phyloP scores from a whole-genome alignment of 352 stramenopile genomes.

The Peronosclerospora sorghi region DNA sequence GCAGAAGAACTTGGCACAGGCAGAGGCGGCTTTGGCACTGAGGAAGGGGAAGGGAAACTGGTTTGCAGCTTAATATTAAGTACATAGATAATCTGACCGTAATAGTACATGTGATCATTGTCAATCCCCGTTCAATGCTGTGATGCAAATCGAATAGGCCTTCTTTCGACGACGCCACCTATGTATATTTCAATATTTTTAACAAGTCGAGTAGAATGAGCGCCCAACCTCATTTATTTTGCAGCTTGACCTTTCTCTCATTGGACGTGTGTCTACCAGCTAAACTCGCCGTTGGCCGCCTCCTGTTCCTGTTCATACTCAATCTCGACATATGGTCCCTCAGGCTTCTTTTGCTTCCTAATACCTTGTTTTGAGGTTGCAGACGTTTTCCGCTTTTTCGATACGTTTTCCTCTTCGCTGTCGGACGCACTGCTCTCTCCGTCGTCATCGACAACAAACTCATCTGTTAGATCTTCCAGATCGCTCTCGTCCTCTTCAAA shows the following conservation, averaged over 20 bases:
- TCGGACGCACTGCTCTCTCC: slow-evolving; percentile 23
- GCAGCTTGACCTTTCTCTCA: too few relatives aligned
- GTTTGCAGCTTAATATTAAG: not conserved
- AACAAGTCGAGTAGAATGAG: slow-evolving; percentile 7
- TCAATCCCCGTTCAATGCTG: slow-evolving; percentile 15
- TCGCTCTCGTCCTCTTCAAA: slow-evolving; percentile 91
- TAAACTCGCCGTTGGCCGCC: slow-evolving; percentile 32
- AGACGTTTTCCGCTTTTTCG: slow-evolving; percentile 58
- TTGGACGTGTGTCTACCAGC: too few relatives aligned
- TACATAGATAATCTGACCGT: too few relatives aligned
- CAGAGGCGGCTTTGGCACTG: slow-evolving; percentile 8
- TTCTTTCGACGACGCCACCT: too few relatives aligned
- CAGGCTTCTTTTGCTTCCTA: slow-evolving; percentile 67
- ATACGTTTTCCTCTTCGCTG: slow-evolving; percentile 40
- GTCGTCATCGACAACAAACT: slow-evolving; percentile 53
- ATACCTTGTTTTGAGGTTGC: slow-evolving; percentile 17
- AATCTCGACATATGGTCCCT: slow-evolving; percentile 77
- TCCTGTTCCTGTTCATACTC: slow-evolving; percentile 80
- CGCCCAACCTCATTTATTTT: too few relatives aligned
- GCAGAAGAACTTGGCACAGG: slow-evolving; percentile 21
- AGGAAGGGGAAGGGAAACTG: slow-evolving; percentile 8
- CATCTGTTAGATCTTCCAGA: slow-evolving; percentile 73
- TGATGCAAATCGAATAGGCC: too few relatives aligned
- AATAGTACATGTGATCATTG: slow-evolving; percentile 9
- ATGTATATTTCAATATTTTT: slow-evolving; percentile 12